Percentiles rank a stretch among this genome's conserved stretches.
These are phyloP conservation scores for Pyrenopolyporus hunteri DNA, from an alignment of 495 filamentous ascomycete genomes.

Conservation along the genomic window DNA sequence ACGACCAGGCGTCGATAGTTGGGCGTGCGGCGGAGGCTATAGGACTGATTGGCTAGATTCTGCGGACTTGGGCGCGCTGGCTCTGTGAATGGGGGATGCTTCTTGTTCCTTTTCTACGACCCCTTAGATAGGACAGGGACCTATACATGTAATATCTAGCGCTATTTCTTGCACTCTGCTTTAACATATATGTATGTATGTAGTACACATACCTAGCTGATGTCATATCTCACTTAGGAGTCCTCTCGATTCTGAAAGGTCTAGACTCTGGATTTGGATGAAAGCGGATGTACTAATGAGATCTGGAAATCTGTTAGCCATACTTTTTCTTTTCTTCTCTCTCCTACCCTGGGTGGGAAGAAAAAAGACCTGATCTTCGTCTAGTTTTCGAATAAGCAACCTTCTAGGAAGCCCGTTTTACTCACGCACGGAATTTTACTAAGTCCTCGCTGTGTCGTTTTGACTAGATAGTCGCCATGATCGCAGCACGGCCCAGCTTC, in stretches of 20 bases:
- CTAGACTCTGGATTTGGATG: conserved; percentile 5
- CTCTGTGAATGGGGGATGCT: not conserved
- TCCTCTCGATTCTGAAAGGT: not conserved
- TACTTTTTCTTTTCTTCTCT: not conserved
- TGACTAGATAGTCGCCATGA: conserved; percentile 9
- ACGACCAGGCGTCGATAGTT: conserved; percentile 8
- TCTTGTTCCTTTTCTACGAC: not conserved
- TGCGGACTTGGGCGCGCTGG: not conserved
- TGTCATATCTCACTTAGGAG: conserved; percentile 5
- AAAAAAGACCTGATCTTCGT: not conserved
- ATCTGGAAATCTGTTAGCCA: conserved; percentile 3
- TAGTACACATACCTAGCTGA: not conserved
- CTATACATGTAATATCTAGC: too few species aligned
- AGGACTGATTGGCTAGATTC: conserved; percentile 5
- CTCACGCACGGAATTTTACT: not conserved
- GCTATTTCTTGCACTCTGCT: too few species aligned
- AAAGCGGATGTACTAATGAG: not conserved
- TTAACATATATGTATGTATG: not conserved
- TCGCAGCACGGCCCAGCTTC: conserved; percentile 19
- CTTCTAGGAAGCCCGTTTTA: not conserved
- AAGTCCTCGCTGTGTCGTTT: not conserved
- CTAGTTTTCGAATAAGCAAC: not conserved
- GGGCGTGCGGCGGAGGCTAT: not conserved
- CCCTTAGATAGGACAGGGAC: too few species aligned
- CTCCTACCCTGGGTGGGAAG: not conserved